Conservation (phyloP, 306 rosid genomes). For the Erythrophleum fordii region DNA sequence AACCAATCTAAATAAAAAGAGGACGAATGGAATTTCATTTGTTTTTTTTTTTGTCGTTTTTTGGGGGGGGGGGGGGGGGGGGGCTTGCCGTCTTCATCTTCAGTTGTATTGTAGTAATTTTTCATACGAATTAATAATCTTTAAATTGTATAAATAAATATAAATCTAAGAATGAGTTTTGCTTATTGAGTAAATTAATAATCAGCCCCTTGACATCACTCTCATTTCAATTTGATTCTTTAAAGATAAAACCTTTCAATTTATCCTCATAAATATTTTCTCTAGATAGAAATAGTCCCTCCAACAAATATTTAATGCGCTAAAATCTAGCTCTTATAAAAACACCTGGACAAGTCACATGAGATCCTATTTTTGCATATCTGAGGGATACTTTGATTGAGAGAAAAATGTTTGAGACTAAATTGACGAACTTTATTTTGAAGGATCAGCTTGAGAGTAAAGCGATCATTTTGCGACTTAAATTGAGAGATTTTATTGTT, state of each 20-base stretch:
- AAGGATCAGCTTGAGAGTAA: not conserved
- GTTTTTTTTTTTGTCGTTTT: too few relatives aligned
- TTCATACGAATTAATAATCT: too few relatives aligned
- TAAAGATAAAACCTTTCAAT: too few relatives aligned
- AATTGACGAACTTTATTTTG: not conserved
- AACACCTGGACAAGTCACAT: not conserved
- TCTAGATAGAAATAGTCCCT: not conserved
- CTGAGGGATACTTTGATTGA: not conserved
- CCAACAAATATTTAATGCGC: not conserved
- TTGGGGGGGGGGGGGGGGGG: too few relatives aligned
- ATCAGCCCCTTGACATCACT: too few relatives aligned
- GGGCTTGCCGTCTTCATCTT: too few relatives aligned
- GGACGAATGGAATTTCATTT: too few relatives aligned
- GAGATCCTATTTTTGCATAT: not conserved
- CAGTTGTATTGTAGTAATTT: too few relatives aligned
- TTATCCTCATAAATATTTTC: too few relatives aligned
- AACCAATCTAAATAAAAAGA: too few relatives aligned
- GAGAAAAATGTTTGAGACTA: not conserved
- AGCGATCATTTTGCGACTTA: not conserved
- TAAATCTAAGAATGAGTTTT: not conserved
- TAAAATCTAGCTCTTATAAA: not conserved
- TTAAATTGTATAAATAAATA: not conserved
- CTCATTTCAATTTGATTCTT: too few relatives aligned
- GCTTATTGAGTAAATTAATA: too few relatives aligned
- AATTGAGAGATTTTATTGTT: not conserved